Base-by-base conservation (phyloP, 331 rosid genomes). In the Malus hybrid region DNA sequence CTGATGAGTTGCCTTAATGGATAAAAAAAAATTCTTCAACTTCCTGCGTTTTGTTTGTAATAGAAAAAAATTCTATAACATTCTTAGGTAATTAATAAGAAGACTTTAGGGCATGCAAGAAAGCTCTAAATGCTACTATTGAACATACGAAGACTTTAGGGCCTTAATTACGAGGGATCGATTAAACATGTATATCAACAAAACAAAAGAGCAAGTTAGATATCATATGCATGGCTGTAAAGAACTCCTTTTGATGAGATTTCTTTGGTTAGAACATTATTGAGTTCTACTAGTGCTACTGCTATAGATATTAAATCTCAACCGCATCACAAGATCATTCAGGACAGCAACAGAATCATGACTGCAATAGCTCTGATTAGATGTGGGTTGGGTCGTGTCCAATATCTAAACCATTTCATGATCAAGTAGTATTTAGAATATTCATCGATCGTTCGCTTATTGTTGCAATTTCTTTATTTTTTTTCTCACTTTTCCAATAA, bases 371-470 rank as follows among this genome's bases (percentile, higher is more conserved):
- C 56, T 60, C 18, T 72, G 78, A 79, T 46, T 79, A 73, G 82
- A 73, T 79, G 33, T 50, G n/a, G 74, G 79, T 67, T 79, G 70
- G 22, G 78, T 36, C 78, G 22, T 52, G 73, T 68, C 78, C 44
- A 36, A 36, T 36, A 36, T 36, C 44, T 36, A 36, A 36, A 36
- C 44, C 44, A 36, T 36, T 36, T 36, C 44, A 36, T 36, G 44
- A 36, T 36, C 44, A 36, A 36, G 44, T 36, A 36, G 44, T 36
- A 9, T 36, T 36, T 36, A 36, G 44, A 36, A 36, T 36, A 36
- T 36, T 36, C 44, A 36, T 36, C 44, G 44, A 36, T 36, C 44
- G 44, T 36, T 36, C 44, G 44, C 44, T 36, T 36, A 36, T 2
- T 36, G 44, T 36, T 36, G 11, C 44, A 36, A 36, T 8, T 36